phyloP scores from a whole-genome alignment of 2,329 filamentous ascomycete genomes.

The Colletotrichum caudatum region DNA sequence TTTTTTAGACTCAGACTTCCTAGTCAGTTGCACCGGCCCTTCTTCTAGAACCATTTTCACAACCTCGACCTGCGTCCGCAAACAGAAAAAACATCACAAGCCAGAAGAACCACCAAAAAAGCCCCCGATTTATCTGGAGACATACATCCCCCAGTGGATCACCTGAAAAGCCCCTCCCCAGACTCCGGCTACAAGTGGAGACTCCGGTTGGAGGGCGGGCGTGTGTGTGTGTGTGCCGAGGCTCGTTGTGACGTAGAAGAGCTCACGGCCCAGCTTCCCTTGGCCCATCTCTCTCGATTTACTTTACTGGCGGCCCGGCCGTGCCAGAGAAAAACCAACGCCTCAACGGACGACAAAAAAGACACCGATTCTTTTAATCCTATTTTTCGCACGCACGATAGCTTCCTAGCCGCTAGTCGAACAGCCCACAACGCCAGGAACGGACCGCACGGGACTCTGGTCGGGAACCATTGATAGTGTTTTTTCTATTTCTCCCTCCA shows the following conservation, averaged over 20 bases:
- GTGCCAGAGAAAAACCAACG: conserved; percentile 1
- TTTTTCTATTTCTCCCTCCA: too few relatives aligned
- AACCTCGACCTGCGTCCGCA: not conserved
- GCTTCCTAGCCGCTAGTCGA: not conserved
- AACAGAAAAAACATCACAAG: conserved; percentile 7
- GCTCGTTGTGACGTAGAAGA: conserved; percentile 39
- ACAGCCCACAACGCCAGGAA: conserved; percentile 30
- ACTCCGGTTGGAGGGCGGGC: not conserved
- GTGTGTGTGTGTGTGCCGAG: conserved; percentile 22
- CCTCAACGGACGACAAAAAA: conserved; percentile 32
- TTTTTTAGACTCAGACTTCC: not conserved
- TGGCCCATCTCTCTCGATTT: not conserved
- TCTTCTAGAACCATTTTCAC: not conserved
- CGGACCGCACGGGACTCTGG: conserved; percentile 33
- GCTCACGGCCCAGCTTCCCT: conserved; percentile 4
- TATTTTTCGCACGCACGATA: conserved; percentile 1
- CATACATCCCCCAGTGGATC: conserved; percentile 8
- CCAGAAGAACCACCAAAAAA: not conserved
- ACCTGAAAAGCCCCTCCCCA: not conserved
- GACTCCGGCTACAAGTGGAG: conserved; percentile 23
- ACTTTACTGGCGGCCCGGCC: not conserved
- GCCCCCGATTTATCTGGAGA: not conserved
- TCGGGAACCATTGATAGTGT: not conserved
- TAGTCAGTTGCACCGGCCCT: not conserved
- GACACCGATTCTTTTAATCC: not conserved